Evolutionary conservation across 805 yeast species (phyloP), one percentile per base, ranked within the genome.

Genomic region (Kazachstania kunashirensis): DNA sequence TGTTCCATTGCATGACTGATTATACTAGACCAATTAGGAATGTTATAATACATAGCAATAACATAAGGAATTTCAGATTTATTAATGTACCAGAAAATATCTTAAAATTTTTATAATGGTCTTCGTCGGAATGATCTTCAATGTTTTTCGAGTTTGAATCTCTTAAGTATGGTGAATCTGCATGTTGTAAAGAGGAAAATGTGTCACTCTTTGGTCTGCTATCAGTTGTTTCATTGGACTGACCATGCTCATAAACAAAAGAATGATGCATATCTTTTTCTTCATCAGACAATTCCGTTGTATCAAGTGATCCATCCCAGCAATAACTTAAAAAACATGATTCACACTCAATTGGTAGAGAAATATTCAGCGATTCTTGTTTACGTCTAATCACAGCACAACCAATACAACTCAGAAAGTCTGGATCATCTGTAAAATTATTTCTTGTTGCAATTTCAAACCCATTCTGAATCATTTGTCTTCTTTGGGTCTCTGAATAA

Each of bases 351-450:
- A 68, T 77, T 9, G 66, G 58, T 40, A 81, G 80, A n/a, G 71
- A 65, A 26, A 67, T 57, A 24, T 77, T 75, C 24, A 68, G 58
- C 51, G 86, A 68, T 60, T 84, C 92, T 52, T 79, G 77, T 29
- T 79, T 73, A 55, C 95, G 74, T 62, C 84, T 78, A 40, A 84
- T 67, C 30, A 84, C 71, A 10, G 94, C 95, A 66, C 95, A 84
- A 2, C 82, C 83, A 31, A 84, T 70, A 64, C 95, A 84, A 6
- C 76, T 70, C 29, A 73, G 63, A 77, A 83, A 84, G 28, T 80
- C 76, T 5, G 63, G 55, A 46, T 82, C 94, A 20, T 77, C 52
- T 8, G 94, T 79, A 26, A 75, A 61, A 55, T 83, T 84, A 39
- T 67, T 66, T 50, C 80, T 70, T 1, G 88, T 67, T 9, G 79